Conservation (phyloP, 2,329 filamentous ascomycete genomes). For the Myriosclerotinia scirpicola region DNA sequence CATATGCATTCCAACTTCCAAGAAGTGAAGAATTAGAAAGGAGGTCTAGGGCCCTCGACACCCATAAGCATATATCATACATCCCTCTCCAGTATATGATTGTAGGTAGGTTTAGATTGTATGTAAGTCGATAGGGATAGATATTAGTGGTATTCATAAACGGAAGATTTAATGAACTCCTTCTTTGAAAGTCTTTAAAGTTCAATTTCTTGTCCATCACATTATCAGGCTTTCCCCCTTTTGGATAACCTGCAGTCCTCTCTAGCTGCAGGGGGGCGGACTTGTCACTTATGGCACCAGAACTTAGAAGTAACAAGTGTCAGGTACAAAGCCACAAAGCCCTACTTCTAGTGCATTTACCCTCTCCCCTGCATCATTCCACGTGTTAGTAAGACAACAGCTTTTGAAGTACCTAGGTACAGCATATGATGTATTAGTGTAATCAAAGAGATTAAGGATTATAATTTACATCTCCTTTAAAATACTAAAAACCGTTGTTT, state of each 20-base stretch:
- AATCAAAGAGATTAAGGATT: not conserved
- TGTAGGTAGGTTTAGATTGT: no score
- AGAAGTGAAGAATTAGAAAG: no score
- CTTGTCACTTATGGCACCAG: not conserved
- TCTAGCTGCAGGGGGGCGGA: conserved; percentile 2
- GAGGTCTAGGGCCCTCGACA: not conserved
- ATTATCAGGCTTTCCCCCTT: not conserved
- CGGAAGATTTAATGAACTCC: no score
- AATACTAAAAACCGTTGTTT: no score
- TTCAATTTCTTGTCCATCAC: not conserved
- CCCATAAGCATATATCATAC: no score
- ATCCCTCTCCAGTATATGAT: no score
- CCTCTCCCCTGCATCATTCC: not conserved
- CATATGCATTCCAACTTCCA: not conserved
- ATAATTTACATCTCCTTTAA: no score
- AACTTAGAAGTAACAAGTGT: conserved; percentile 7
- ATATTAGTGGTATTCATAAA: no score
- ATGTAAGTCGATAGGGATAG: no score
- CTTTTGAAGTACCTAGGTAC: not conserved
- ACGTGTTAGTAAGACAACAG: conserved; percentile 10
- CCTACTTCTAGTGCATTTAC: not conserved
- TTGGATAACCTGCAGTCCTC: not conserved
- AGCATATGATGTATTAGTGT: not conserved
- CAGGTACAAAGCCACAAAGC: not conserved
- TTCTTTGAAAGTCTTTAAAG: no score